phyloP scores from a whole-genome alignment of 2,329 filamentous ascomycete species.

The Fusarium anguioides region DNA sequence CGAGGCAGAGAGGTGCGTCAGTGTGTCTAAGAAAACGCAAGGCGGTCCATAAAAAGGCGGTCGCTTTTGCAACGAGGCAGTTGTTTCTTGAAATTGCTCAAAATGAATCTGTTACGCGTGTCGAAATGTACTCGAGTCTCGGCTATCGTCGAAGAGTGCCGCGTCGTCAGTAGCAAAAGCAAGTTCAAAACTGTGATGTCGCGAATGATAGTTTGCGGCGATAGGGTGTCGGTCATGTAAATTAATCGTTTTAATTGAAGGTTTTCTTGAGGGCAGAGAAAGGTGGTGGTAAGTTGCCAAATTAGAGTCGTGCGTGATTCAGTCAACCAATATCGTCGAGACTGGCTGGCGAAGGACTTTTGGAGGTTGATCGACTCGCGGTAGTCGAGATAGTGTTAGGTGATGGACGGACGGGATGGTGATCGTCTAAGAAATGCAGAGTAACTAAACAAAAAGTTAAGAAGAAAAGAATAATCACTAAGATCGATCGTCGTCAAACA shows the following conservation, averaged over 20 bases:
- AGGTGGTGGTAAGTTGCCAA: conserved; percentile 8
- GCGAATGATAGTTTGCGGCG: conserved; percentile 15
- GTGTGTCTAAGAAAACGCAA: conserved; percentile 47
- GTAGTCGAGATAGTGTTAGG: conserved; percentile 6
- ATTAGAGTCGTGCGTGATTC: conserved; percentile 37
- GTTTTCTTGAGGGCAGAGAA: conserved; percentile 12
- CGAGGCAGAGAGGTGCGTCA: conserved; percentile 37
- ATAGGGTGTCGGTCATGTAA: conserved; percentile 25
- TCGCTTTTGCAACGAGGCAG: conserved; percentile 37
- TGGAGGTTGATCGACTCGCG: conserved; percentile 9
- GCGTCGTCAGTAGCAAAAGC: conserved; percentile 25
- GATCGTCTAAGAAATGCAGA: conserved; percentile 2
- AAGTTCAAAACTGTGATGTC: conserved; percentile 18
- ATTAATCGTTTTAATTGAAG: conserved; percentile 17
- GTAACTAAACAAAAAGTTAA: conserved; percentile 1
- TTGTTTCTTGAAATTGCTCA: conserved; percentile 14
- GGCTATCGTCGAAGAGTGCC: conserved; percentile 4
- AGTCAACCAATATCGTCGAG: conserved; percentile 29
- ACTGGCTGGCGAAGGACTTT: conserved; percentile 6
- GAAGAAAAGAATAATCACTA: conserved; percentile 21
- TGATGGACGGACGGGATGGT: conserved; percentile 14
- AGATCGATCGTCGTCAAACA: conserved; percentile 21
- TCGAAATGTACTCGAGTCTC: conserved; percentile 9
- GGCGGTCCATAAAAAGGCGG: conserved; percentile 49
- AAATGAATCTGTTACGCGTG: conserved; percentile 27